These are phyloP conservation scores for Vachellia collinsii DNA, from an alignment of 306 rosid genomes.

Conservation along the genomic window DNA sequence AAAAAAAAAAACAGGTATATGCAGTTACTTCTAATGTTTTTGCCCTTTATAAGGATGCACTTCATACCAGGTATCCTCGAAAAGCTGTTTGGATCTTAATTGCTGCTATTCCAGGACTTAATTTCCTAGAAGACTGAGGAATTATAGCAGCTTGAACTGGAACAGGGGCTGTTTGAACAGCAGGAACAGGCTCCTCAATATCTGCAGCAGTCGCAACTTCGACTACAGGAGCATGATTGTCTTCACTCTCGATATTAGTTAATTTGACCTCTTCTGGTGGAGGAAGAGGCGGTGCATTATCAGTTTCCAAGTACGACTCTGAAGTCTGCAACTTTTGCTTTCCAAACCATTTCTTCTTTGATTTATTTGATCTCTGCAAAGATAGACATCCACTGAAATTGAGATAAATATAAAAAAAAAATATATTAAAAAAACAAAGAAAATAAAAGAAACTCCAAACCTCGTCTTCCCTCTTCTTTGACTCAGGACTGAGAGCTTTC, in stretches of 20 bases:
- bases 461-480: conserved; percentile 76
- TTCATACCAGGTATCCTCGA: conserved; percentile 86
- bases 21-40: conserved; percentile 7
- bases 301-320: conserved; percentile 52
- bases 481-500: conserved; percentile 96
- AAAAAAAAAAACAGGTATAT: conserved; percentile 1
- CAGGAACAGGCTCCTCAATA: conserved; percentile 44
- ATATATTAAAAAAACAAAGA: not conserved
- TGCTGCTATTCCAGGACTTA: conserved; percentile 77
- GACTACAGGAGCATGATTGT: conserved; percentile 47
- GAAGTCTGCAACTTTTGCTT: conserved; percentile 66
- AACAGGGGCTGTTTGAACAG: conserved; percentile 48
- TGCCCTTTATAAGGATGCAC: not conserved
- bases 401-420: not conserved
- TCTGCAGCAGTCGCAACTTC: conserved; percentile 44
- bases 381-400: conserved; percentile 8
- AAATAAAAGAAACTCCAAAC: conserved; percentile 40
- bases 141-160: conserved; percentile 40
- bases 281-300: conserved; percentile 58
- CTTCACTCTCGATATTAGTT: conserved; percentile 58
- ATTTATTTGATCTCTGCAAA: conserved; percentile 66
- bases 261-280: conserved; percentile 62
- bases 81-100: conserved; percentile 91
- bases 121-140: conserved; percentile 57
- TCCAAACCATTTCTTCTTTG: conserved; percentile 98